These are phyloP conservation scores for Pleurotus tuber-regium DNA, from an alignment of 768 basidiomycete genomes.

Conservation along the genomic window DNA sequence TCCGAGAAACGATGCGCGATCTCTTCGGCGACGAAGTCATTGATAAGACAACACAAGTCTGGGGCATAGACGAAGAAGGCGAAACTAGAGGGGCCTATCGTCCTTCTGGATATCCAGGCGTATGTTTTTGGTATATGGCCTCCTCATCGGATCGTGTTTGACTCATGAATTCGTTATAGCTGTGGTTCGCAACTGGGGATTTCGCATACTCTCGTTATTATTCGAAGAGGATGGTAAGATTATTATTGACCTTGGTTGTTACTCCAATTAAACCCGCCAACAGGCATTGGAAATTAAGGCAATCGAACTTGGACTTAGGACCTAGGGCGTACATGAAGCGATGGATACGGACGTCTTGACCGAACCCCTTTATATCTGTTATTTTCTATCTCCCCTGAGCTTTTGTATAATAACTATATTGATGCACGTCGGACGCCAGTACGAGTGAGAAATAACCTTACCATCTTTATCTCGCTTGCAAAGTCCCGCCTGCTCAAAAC, in stretches of 20 bases:
- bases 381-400: too few species aligned
- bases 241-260: background rate
- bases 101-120: conserved; percentile 41
- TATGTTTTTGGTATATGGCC: conserved; percentile 17
- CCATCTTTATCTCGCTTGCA: too few species aligned
- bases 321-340: too few species aligned
- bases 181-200: conserved; percentile 40
- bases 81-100: conserved; percentile 35
- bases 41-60: conserved; percentile 26
- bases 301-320: background rate
- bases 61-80: conserved; percentile 40
- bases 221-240: conserved; percentile 35
- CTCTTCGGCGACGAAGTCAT: conserved; percentile 35
- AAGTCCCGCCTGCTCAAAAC: too few species aligned
- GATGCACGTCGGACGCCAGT: too few species aligned
- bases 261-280: background rate
- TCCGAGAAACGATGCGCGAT: conserved; percentile 26
- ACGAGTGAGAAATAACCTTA: too few species aligned
- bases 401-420: too few species aligned
- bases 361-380: too few species aligned
- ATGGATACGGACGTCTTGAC: too few species aligned
- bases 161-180: conserved; percentile 18
- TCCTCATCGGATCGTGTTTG: background rate
- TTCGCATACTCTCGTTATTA: conserved; percentile 27
- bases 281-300: background rate